phyloP scores from a whole-genome alignment of 805 yeast species.

The Pichia pseudocactophila region DNA sequence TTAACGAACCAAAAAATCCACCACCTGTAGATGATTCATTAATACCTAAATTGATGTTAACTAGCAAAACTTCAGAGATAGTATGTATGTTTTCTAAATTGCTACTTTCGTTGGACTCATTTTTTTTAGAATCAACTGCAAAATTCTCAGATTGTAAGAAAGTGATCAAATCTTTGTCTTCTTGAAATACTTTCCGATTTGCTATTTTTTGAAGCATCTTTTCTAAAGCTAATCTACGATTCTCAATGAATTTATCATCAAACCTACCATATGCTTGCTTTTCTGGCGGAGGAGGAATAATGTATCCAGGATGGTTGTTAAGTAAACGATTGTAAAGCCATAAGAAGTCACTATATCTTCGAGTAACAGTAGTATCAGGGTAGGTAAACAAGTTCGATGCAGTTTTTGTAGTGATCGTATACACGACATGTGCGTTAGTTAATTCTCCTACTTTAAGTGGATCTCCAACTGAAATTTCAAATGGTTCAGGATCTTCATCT shows the following conservation, averaged over 20 bases:
- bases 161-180: constrained; percentile 67
- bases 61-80: constrained; percentile 21
- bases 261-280: constrained; percentile 91
- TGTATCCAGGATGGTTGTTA: constrained; percentile 78
- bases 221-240: constrained; percentile 75
- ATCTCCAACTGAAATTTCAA: constrained; percentile 74
- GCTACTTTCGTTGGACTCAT: constrained; percentile 40
- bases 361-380: constrained; percentile 49
- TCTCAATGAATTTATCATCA: constrained; percentile 82
- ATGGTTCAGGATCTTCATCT: constrained; percentile 24
- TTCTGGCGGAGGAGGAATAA: constrained; percentile 94
- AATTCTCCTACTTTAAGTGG: constrained; percentile 89
- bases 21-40: constrained; percentile 23
- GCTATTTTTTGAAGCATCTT: constrained; percentile 75
- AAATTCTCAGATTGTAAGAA: constrained; percentile 74
- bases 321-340: constrained; percentile 90
- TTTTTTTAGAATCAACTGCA: constrained; percentile 53
- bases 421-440: constrained; percentile 81
- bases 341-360: constrained; percentile 87
- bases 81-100: constrained; percentile 26
- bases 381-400: constrained; percentile 30
- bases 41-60: constrained; percentile 14
- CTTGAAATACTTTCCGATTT: constrained; percentile 43
- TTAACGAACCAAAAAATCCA: constrained; percentile 63
- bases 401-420: constrained; percentile 61